Percentiles rank a stretch among this genome's conserved stretches.
Evolutionary conservation across 2,329 filamentous ascomycete genomes (phyloP).

Genomic region (Aspergillus alliaceus): DNA sequence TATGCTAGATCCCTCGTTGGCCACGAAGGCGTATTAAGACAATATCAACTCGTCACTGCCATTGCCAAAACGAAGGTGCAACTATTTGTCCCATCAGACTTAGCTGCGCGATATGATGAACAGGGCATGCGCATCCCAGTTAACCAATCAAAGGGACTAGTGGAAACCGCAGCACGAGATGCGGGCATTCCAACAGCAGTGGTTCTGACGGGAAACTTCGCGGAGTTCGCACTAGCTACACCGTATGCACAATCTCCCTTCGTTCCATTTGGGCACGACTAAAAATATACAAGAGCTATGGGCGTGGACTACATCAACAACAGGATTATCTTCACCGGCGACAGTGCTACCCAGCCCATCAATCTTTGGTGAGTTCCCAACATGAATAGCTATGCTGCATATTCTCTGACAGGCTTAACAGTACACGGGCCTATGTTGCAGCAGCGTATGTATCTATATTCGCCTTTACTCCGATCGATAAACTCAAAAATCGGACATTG

Average conservation of each 20-base stretch:
- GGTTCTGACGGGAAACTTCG: conserved; percentile 15
- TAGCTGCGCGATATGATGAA: conserved; percentile 11
- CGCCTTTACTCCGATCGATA: conserved; percentile 10
- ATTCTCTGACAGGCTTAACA: too few relatives aligned
- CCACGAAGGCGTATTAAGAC: conserved; percentile 8
- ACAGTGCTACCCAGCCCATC: conserved; percentile 4
- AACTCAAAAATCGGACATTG: conserved; percentile 8
- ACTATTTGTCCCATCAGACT: conserved; percentile 19
- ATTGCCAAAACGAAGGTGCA: conserved; percentile 18
- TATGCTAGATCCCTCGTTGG: conserved; percentile 22
- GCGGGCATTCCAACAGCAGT: conserved; percentile 18
- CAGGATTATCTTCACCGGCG: conserved; percentile 11
- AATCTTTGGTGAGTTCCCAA: conserved; percentile 20
- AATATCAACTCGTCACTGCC: conserved; percentile 16
- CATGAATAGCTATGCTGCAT: too few relatives aligned
- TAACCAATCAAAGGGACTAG: conserved; percentile 10
- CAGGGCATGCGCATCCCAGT: conserved; percentile 11
- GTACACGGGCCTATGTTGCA: conserved; percentile 17
- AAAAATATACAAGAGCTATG: too few relatives aligned
- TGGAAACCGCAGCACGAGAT: conserved; percentile 12
- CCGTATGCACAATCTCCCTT: too few relatives aligned
- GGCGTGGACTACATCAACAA: conserved; percentile 15
- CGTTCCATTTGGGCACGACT: too few relatives aligned
- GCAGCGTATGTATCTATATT: conserved; percentile 18
- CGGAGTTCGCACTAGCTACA: conserved; percentile 16